Evolutionary conservation across 2,329 filamentous ascomycete genomes (phyloP).

Genomic region (Fusarium sp.): DNA sequence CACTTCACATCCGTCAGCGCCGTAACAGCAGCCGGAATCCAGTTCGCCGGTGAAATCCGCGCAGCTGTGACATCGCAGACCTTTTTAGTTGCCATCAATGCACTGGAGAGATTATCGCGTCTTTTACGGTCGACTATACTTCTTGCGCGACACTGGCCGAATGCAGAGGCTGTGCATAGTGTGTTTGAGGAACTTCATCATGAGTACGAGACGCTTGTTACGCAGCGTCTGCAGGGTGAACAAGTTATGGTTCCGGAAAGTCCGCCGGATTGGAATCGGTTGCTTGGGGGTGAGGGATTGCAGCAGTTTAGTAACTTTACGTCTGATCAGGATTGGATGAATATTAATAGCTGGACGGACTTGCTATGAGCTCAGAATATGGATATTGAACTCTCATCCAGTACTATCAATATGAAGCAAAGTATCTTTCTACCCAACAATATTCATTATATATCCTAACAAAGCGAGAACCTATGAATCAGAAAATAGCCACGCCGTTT

Average conservation of each 20-base stretch:
- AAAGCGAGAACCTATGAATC: not conserved
- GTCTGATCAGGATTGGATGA: constrained; percentile 42
- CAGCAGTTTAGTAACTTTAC: constrained; percentile 32
- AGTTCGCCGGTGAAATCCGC: constrained; percentile 41
- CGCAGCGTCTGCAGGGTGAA: constrained; percentile 38
- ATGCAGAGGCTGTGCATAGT: constrained; percentile 42
- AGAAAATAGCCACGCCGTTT: constrained; percentile 23
- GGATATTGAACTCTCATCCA: not conserved
- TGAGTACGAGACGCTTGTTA: constrained; percentile 40
- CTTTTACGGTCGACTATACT: constrained; percentile 29
- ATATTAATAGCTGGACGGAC: constrained; percentile 42
- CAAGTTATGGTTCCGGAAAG: constrained; percentile 41
- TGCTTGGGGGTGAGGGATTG: constrained; percentile 32
- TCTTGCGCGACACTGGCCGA: constrained; percentile 38
- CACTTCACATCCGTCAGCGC: constrained; percentile 43
- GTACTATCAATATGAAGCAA: no score
- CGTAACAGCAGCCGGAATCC: constrained; percentile 39
- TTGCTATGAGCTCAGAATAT: not conserved
- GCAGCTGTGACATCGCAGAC: constrained; percentile 29
- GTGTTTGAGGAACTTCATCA: constrained; percentile 42
- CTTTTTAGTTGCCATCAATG: constrained; percentile 38
- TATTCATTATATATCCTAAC: no score
- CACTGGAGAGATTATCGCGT: constrained; percentile 32
- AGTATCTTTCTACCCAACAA: no score
- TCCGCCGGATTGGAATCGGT: constrained; percentile 40